Conservation (phyloP, 2,329 filamentous ascomycete species). For the Cadophora luteo-olivacea region DNA sequence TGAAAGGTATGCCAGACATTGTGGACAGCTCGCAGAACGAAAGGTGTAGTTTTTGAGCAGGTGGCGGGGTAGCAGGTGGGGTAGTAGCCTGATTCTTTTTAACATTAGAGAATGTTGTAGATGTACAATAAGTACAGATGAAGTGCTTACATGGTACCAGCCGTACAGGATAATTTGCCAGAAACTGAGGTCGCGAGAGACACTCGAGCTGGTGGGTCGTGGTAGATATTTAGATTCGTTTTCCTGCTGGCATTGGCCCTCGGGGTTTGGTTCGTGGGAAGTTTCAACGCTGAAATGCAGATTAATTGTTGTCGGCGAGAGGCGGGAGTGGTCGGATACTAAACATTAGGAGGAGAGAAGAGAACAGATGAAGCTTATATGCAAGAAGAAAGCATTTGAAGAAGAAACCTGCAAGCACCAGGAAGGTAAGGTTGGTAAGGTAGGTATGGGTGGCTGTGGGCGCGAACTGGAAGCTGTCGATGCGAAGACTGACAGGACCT, state of each 20-base stretch:
- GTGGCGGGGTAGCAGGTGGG: constrained; percentile 6
- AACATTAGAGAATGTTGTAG: neutral
- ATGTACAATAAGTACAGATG: neutral
- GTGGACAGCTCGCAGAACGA: constrained; percentile 3
- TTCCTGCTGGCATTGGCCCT: neutral
- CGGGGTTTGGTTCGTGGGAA: neutral
- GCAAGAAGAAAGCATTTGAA: neutral
- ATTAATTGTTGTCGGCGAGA: neutral
- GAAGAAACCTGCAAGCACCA: neutral
- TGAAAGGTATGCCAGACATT: constrained; percentile 39
- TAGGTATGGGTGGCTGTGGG: neutral
- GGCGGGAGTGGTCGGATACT: neutral
- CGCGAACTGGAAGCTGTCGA: neutral
- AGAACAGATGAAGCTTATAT: neutral
- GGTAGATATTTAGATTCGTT: neutral
- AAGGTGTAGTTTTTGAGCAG: neutral
- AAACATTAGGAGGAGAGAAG: constrained; percentile 1
- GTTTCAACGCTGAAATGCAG: neutral
- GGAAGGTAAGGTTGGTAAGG: neutral
- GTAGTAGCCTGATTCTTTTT: neutral
- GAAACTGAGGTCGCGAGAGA: neutral
- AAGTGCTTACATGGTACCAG: neutral
- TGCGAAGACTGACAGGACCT: neutral
- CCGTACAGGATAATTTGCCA: neutral
- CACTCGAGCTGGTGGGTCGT: neutral